Base-by-base conservation (phyloP, 106 monocot genomes). In the Gastrodia elata region DNA sequence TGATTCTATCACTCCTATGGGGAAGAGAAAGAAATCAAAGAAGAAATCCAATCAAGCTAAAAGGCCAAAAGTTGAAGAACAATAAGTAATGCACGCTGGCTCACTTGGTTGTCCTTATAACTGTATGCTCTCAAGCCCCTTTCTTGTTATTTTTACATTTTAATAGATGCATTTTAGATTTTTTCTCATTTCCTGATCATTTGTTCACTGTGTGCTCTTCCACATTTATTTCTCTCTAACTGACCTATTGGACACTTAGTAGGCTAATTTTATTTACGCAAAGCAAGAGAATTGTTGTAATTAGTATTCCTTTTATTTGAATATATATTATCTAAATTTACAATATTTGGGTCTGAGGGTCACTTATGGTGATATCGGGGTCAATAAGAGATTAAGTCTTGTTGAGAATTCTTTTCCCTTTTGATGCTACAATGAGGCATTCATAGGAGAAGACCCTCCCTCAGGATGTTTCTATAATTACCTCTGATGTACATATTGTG, bases 401-500 rank as follows among this genome's bases (percentile, higher is more conserved):
- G 52, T 73, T 55, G 26, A 58, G 11, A 20, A 35, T 57, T 57
- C 35, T 73, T 57, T 57, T 73, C 73, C n/a, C 57, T 37, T 57
- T 22, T 56, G 25, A 8, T 40, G 57, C 22, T 40, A 14, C 72
- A 11, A 57, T 32, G 11, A 36, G 14, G 73, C 57, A 37, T 73
- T 58, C 34, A 25, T 26, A 27, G 72, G 72, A 72, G 73, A 57
- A 73, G 73, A 73, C n/a, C n/a, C n/a, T n/a, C 32, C 55, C 55
- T n/a, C 73, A 22, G 73, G 57, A 56, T 37, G 25, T 56, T 57
- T 73, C 73, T 73, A 44, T 44, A 18, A 57, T 73, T 73, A 73
- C 73, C 73, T 73, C 38, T 2, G 73, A 73, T 73, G 73, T 73
- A 38, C 73, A 73, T 73, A 38, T 14, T 57, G 73, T 73, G 73